Evolutionary conservation across 306 rosid genomes (phyloP).

Genomic region (Heteromeles arbutifolia): DNA sequence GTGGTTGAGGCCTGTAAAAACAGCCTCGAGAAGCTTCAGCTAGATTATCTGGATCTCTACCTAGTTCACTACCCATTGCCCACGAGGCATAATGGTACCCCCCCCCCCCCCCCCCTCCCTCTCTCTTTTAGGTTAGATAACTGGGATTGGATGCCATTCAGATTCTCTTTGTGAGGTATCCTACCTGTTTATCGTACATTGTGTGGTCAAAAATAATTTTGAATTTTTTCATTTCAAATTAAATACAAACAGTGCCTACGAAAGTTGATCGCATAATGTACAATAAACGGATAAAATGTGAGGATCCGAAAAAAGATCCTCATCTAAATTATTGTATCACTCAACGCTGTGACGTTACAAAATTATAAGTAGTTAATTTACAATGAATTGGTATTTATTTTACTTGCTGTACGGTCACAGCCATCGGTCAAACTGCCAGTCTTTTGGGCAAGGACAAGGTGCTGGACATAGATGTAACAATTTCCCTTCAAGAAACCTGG

Average conservation of each 20-base stretch:
- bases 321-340: not conserved
- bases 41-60: constrained; percentile 61
- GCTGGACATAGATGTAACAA: constrained; percentile 62
- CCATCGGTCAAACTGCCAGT: constrained; percentile 67
- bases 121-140: not conserved
- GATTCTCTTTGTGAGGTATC: too few relatives aligned
- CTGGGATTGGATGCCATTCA: too few relatives aligned
- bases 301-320: too few relatives aligned
- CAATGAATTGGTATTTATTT: not conserved
- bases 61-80: constrained; percentile 70
- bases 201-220: rapidly evolving
- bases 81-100: constrained; percentile 49
- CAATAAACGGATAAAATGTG: rapidly evolving
- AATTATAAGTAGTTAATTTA: not conserved
- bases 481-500: constrained; percentile 74
- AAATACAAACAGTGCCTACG: rapidly evolving
- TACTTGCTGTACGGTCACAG: constrained; percentile 22
- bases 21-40: constrained; percentile 67
- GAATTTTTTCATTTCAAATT: too few relatives aligned
- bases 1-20: constrained; percentile 66
- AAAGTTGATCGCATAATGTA: too few relatives aligned
- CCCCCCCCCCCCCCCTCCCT: not conserved
- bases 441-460: constrained; percentile 60
- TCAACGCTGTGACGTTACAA: not conserved
- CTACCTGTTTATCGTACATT: too few relatives aligned